Evolutionary conservation across 495 filamentous ascomycete species (phyloP).

Genomic region (Schizothecium vesticola): DNA sequence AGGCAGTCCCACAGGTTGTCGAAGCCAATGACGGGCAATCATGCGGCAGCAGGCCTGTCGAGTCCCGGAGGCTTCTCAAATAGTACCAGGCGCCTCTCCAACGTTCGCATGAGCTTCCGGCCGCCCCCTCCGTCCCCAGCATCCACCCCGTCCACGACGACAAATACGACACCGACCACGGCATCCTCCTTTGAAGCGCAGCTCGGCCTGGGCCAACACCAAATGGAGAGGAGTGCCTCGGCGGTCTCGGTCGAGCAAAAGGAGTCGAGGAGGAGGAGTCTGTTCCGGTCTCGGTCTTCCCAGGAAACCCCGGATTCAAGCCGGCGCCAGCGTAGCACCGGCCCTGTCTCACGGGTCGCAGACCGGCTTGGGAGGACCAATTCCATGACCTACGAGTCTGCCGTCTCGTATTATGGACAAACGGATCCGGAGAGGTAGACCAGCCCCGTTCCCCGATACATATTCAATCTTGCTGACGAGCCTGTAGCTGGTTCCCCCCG

Average conservation of each 20-base stretch:
- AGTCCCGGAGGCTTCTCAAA: slow-evolving; percentile 32
- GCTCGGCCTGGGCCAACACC: neutral
- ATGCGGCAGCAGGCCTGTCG: slow-evolving; percentile 43
- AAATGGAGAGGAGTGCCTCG: slow-evolving; percentile 18
- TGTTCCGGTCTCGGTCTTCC: slow-evolving; percentile 32
- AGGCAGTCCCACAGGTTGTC: slow-evolving; percentile 42
- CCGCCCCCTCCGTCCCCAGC: slow-evolving; percentile 16
- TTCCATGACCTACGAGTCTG: slow-evolving; percentile 34
- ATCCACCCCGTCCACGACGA: slow-evolving; percentile 16
- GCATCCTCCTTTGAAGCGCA: slow-evolving; percentile 3
- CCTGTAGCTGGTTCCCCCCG: slow-evolving; percentile 17
- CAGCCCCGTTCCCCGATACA: neutral
- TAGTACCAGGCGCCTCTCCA: slow-evolving; percentile 29
- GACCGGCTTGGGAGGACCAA: slow-evolving; percentile 23
- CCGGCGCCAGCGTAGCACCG: slow-evolving; percentile 16
- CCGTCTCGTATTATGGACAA: slow-evolving; percentile 25
- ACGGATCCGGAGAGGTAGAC: slow-evolving; percentile 21
- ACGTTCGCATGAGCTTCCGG: slow-evolving; percentile 21
- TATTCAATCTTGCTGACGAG: slow-evolving; percentile 9
- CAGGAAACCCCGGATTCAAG: slow-evolving; percentile 13
- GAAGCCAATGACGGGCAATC: slow-evolving; percentile 42
- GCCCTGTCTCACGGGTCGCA: slow-evolving; percentile 14
- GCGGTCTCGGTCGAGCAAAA: slow-evolving; percentile 17
- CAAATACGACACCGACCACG: slow-evolving; percentile 1
- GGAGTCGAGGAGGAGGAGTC: slow-evolving; percentile 22